A percentile compares a stretch with the other conserved stretches of the same genome.
Conservation (phyloP, 352 stramenopile species). For the Phytophthora foliorum region DNA sequence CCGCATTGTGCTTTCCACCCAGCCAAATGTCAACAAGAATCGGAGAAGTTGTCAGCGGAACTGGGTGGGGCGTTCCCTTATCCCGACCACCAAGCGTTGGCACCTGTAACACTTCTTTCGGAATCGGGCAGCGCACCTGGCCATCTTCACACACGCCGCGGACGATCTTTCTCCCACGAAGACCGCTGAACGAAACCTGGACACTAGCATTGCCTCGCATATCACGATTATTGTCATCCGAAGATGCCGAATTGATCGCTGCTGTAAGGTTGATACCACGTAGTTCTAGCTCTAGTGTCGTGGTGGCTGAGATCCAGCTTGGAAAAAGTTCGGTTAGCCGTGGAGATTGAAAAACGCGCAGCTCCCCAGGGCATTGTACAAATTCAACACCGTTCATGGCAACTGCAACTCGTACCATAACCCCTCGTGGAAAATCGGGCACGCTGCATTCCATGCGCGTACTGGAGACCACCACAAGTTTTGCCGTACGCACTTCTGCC, state of each 20-base stretch:
- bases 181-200: constrained; percentile 57
- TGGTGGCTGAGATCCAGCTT: constrained; percentile 57
- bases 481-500: constrained; percentile 44
- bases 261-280: constrained; percentile 71
- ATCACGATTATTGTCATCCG: constrained; percentile 24
- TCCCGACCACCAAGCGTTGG: constrained; percentile 10
- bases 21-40: constrained; percentile 78
- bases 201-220: constrained; percentile 27
- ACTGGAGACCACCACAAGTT: constrained; percentile 50
- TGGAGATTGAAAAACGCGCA: constrained; percentile 71
- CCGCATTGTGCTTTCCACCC: constrained; percentile 60
- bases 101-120: constrained; percentile 36
- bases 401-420: constrained; percentile 56
- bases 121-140: constrained; percentile 48
- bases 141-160: constrained; percentile 47
- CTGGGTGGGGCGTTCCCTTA: not conserved
- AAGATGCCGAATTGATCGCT: constrained; percentile 1
- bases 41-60: constrained; percentile 10
- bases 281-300: constrained; percentile 46
- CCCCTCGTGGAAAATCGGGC: constrained; percentile 67
- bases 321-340: constrained; percentile 61
- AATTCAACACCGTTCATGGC: constrained; percentile 81
- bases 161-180: constrained; percentile 25
- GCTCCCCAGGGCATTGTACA: constrained; percentile 52
- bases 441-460: constrained; percentile 65